These are phyloP conservation scores for Camptophora hylomeconis DNA, from an alignment of 2,329 filamentous ascomycete species.

Conservation along the genomic window DNA sequence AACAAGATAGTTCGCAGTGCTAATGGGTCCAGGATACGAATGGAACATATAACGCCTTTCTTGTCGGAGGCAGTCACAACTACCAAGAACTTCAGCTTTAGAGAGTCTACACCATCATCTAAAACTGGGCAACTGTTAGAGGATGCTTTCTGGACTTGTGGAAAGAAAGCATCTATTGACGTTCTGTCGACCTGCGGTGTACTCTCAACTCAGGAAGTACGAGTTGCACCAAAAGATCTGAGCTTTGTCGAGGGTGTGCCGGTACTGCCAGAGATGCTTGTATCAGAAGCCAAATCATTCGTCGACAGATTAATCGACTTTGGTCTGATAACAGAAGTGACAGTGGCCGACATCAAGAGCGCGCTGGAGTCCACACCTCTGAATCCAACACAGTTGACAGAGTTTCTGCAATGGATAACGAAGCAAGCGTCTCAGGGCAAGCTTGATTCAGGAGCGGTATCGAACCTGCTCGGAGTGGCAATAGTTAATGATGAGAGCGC, in stretches of 20 bases:
- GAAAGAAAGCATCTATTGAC: slow-evolving; percentile 68
- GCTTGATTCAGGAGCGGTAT: slow-evolving; percentile 55
- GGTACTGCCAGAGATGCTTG: slow-evolving; percentile 65
- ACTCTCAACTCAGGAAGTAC: slow-evolving; percentile 68
- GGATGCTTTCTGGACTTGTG: slow-evolving; percentile 91
- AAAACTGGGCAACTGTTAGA: slow-evolving; percentile 79
- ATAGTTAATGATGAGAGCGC: slow-evolving; percentile 44
- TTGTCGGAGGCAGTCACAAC: slow-evolving; percentile 71
- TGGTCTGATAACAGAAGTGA: slow-evolving; percentile 76
- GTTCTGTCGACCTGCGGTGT: slow-evolving; percentile 81
- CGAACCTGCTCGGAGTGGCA: slow-evolving; percentile 60
- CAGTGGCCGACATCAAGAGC: slow-evolving; percentile 68
- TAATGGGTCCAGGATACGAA: slow-evolving; percentile 41
- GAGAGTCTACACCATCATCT: slow-evolving; percentile 76
- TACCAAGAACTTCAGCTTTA: slow-evolving; percentile 75
- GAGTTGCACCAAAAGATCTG: slow-evolving; percentile 56
- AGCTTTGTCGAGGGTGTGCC: slow-evolving; percentile 83
- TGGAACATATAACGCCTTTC: slow-evolving; percentile 52
- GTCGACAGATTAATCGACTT: slow-evolving; percentile 70
- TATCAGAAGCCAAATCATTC: slow-evolving; percentile 54
- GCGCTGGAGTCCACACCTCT: slow-evolving; percentile 76
- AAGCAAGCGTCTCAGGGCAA: slow-evolving; percentile 59
- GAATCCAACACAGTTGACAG: slow-evolving; percentile 60
- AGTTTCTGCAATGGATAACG: slow-evolving; percentile 75
- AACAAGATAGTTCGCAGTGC: slow-evolving; percentile 38